Conservation (phyloP, 106 monocot genomes). For the Ottelia alismoides region DNA sequence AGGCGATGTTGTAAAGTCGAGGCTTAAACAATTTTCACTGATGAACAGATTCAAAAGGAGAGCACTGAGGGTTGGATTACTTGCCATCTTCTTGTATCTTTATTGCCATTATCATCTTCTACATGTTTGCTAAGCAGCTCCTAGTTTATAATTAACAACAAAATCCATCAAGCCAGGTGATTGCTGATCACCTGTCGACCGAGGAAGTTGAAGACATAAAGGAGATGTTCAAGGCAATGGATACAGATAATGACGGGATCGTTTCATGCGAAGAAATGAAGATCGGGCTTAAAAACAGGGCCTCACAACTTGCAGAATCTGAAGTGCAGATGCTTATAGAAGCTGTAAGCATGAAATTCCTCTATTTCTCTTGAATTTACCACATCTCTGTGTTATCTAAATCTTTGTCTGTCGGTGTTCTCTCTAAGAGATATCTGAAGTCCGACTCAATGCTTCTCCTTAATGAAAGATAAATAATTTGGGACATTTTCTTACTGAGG, state of each 20-base stretch:
- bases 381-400: no score
- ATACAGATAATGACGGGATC: constrained; percentile 38
- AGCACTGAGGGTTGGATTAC: constrained; percentile 67
- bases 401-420: no score
- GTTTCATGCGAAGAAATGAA: constrained; percentile 30
- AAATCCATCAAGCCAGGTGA: constrained; percentile 15
- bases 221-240: constrained; percentile 35
- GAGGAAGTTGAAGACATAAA: constrained; percentile 45
- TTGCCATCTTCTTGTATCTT: no score
- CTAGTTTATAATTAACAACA: no score
- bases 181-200: constrained; percentile 32
- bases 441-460: not conserved
- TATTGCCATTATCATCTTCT: no score
- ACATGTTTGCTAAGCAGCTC: no score
- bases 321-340: constrained; percentile 43
- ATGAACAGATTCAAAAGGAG: constrained; percentile 99
- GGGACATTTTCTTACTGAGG: not conserved
- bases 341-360: constrained; percentile 18
- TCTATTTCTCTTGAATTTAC: not conserved
- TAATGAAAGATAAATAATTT: not conserved
- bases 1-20: constrained; percentile 95
- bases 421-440: not conserved
- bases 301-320: constrained; percentile 29
- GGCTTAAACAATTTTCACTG: constrained; percentile 93
- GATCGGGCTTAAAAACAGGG: constrained; percentile 20